phyloP scores from a whole-genome alignment of 73 alveolate species.

The Tetrahymena malaccensis region DNA sequence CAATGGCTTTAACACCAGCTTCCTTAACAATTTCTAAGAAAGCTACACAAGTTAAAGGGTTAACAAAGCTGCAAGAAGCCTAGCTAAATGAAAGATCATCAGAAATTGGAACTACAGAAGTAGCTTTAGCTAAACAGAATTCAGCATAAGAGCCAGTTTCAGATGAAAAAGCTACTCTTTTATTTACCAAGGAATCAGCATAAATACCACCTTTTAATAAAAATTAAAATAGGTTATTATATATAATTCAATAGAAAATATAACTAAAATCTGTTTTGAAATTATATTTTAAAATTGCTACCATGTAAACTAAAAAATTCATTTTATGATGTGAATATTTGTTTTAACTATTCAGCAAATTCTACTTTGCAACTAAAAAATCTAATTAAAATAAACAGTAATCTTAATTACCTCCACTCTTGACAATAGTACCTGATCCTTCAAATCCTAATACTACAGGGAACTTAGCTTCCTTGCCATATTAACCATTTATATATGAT shows the following conservation, averaged over 20 bases:
- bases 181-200: conserved; percentile 55
- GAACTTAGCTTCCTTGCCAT: conserved; percentile 20
- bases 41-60: conserved; percentile 19
- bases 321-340: too few relatives aligned
- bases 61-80: conserved; percentile 10
- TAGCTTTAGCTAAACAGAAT: conserved; percentile 54
- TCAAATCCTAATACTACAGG: conserved; percentile 74
- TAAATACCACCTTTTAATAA: conserved; percentile 29
- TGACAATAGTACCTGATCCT: conserved; percentile 74
- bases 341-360: neutral
- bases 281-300: too few relatives aligned
- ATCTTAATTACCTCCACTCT: conserved; percentile 52
- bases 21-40: conserved; percentile 12
- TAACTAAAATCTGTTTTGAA: too few relatives aligned
- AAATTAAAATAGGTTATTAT: neutral
- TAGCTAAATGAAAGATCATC: conserved; percentile 4
- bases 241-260: neutral
- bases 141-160: conserved; percentile 66
- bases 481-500: conserved; percentile 34
- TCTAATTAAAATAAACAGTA: too few relatives aligned
- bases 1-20: conserved; percentile 31
- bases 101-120: conserved; percentile 34
- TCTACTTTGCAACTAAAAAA: neutral
- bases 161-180: conserved; percentile 57
- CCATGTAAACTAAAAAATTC: too few relatives aligned